phyloP scores from a whole-genome alignment of 768 basidiomycete genomes.

The Clathrus columnatus region DNA sequence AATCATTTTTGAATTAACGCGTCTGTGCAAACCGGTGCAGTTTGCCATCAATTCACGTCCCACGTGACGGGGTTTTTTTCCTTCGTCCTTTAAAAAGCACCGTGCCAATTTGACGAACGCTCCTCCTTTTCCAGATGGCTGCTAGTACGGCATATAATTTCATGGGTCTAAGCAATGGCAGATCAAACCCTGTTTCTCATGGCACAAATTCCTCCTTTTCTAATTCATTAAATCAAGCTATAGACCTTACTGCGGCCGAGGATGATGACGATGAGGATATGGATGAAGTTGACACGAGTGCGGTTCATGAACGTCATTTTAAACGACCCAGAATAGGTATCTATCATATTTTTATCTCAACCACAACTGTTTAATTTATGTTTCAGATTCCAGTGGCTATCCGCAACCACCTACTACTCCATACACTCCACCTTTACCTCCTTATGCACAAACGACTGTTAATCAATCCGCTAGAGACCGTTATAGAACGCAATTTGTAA shows the following conservation, averaged over 20 bases:
- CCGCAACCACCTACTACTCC: constrained; percentile 14
- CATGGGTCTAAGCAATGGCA: neutral
- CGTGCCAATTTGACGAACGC: neutral
- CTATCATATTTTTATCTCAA: constrained; percentile 21
- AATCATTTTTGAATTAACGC: neutral
- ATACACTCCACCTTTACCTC: constrained; percentile 16
- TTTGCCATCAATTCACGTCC: neutral
- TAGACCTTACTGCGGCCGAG: constrained; percentile 67
- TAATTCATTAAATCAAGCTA: constrained; percentile 41
- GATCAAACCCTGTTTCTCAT: constrained; percentile 12
- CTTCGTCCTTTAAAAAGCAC: neutral
- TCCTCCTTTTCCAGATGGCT: neutral
- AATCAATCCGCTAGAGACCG: constrained; percentile 15
- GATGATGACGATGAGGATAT: constrained; percentile 25
- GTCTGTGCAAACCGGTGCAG: neutral
- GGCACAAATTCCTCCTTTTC: constrained; percentile 13
- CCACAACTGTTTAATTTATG: constrained; percentile 17
- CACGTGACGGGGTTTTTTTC: neutral
- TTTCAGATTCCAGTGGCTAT: constrained; percentile 18
- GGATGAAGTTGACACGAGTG: constrained; percentile 10
- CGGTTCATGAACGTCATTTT: constrained; percentile 9
- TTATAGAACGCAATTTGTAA: constrained; percentile 47
- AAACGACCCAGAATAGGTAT: constrained; percentile 33
- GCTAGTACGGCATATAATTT: constrained; percentile 4
- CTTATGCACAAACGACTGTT: neutral